Percentiles rank a stretch among this genome's conserved stretches.
Conservation (phyloP, 1,139 yeast species). For the Ashbya aceris region DNA sequence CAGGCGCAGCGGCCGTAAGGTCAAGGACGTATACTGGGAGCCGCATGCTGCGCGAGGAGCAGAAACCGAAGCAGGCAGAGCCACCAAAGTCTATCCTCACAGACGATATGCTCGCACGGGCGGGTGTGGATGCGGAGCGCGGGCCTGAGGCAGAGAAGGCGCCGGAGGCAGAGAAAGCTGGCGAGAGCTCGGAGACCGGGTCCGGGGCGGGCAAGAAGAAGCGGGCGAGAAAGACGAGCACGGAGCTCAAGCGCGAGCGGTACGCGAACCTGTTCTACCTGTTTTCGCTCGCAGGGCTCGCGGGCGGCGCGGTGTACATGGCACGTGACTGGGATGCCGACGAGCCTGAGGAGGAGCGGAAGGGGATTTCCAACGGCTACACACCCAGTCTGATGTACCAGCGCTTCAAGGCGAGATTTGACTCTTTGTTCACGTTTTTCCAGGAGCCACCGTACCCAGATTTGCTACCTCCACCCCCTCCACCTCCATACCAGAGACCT, state of each 20-base stretch:
- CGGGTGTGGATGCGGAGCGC: conserved; percentile 61
- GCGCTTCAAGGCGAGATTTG: conserved; percentile 62
- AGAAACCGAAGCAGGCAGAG: conserved; percentile 8
- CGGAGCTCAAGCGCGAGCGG: conserved; percentile 55
- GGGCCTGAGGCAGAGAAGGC: conserved; percentile 16
- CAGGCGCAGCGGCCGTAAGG: too few species aligned
- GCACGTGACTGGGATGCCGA: conserved; percentile 82
- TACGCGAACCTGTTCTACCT: conserved; percentile 63
- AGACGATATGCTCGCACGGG: conserved; percentile 74
- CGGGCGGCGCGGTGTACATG: conserved; percentile 58
- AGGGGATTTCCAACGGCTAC: conserved; percentile 57
- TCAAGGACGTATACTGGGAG: too few species aligned
- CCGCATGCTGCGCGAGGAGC: too few species aligned
- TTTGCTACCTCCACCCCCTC: conserved; percentile 83
- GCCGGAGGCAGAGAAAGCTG: conserved; percentile 21
- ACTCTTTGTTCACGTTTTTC: conserved; percentile 72
- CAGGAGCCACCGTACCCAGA: conserved; percentile 92
- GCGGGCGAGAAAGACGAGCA: conserved; percentile 51
- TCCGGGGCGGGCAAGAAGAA: conserved; percentile 25
- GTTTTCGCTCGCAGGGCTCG: conserved; percentile 50
- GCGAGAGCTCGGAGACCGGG: conserved; percentile 9
- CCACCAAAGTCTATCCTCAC: conserved; percentile 54
- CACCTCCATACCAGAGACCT: conserved; percentile 90
- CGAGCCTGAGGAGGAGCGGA: conserved; percentile 50
- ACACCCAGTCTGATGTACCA: conserved; percentile 54